These are phyloP conservation scores for Aspergillus luchuensis DNA, from an alignment of 2,329 filamentous ascomycete genomes.

Conservation along the genomic window DNA sequence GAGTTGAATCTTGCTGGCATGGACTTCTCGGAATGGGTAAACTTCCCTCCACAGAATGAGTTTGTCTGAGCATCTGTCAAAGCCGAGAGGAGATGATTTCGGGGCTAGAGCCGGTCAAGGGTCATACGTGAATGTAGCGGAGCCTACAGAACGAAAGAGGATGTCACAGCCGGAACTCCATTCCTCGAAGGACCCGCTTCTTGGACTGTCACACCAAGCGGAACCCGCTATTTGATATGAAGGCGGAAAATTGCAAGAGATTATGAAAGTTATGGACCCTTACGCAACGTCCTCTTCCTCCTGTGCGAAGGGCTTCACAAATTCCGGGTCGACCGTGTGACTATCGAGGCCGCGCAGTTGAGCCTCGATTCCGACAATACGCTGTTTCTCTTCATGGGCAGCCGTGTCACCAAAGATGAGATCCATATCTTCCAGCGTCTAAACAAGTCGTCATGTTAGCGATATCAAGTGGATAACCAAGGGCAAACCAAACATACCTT, in stretches of 20 bases:
- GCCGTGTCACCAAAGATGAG: slow-evolving; percentile 46
- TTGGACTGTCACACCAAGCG: background rate
- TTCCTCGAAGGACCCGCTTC: background rate
- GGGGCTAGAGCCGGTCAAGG: background rate
- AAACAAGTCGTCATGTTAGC: background rate
- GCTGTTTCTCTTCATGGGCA: slow-evolving; percentile 41
- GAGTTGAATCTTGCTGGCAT: slow-evolving; percentile 34
- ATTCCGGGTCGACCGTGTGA: background rate
- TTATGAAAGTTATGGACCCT: background rate
- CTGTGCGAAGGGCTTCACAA: slow-evolving; percentile 23
- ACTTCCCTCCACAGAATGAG: slow-evolving; percentile 34
- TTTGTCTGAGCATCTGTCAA: slow-evolving; percentile 13
- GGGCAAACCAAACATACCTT: slow-evolving; percentile 28
- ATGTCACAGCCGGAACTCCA: background rate
- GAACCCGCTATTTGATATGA: background rate
- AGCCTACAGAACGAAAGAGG: background rate
- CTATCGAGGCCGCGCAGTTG: slow-evolving; percentile 33
- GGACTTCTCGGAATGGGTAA: slow-evolving; percentile 46
- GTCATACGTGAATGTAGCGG: background rate
- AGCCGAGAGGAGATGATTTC: background rate
- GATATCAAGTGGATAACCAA: background rate
- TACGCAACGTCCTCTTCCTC: slow-evolving; percentile 24
- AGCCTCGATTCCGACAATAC: slow-evolving; percentile 43
- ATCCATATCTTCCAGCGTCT: slow-evolving; percentile 61
- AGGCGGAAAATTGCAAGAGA: background rate